Evolutionary conservation across 2,329 filamentous ascomycete species (phyloP), one percentile per base, ranked within the genome.

Genomic region (Neopestalotiopsis rosae): DNA sequence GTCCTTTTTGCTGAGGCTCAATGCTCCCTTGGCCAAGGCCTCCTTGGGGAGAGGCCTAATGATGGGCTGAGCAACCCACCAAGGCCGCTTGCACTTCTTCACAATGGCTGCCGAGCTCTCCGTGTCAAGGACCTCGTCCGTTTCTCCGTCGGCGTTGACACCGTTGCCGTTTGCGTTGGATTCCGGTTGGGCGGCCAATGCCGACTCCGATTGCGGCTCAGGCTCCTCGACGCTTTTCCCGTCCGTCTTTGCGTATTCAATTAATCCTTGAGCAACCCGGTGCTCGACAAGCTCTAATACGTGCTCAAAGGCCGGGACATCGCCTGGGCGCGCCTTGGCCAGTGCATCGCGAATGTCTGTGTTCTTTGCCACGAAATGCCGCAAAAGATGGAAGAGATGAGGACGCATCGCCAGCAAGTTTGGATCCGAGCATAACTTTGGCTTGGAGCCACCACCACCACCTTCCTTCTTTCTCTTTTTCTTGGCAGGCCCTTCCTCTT

Each of bases 31-130:
- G 71, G 91, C 91, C 72, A 96, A 76, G 2, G 96, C 96, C 82
- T 98, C 95, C 73, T 92, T 92, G 0, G 96, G 96, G 75, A 98
- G 79, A 56, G 94, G 95, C 68, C 95, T 85, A 6, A 98, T 88
- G 75, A 97, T 93, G 4, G 95, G 92, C 82, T 98, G 95, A 66
- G 91, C 94, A 4, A 97, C 87, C 94, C 94, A 98, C 88, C 91
- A 98, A 1, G 95, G 95, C 72, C 94, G 84, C 78, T 90, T 91
- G 76, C 94, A 97, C 70, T 89, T 85, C 67, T 87, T 88, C 32
- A 96, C 90, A 0, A 92, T 90, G 9, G 88, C 90, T 20, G 89
- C 81, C 4, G 91, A 92, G 78, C 87, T 91, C 75, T 90, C 85
- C 0, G 81, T 81, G 61, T 87, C 84, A 1, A 78, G 79, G 74